These are phyloP conservation scores for Mortierella hygrophila DNA, from an alignment of 192 early-diverging fungal genomes.

Conservation along the genomic window DNA sequence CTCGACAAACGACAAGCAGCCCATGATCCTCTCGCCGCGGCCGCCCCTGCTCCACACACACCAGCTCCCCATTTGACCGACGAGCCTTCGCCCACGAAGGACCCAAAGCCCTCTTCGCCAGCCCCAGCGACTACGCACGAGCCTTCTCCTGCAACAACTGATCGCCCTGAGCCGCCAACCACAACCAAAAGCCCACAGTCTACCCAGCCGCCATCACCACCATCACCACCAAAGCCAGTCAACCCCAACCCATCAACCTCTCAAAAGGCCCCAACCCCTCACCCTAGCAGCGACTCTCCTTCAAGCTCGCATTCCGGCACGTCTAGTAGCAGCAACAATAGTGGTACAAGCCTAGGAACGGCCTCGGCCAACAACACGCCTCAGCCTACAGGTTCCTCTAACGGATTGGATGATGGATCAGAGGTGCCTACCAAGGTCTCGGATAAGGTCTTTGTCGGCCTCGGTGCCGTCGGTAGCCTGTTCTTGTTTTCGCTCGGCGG, in stretches of 20 bases:
- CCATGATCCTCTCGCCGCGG: not conserved
- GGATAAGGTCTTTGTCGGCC: slow-evolving; percentile 27
- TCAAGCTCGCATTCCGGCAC: not conserved
- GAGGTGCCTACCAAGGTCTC: slow-evolving; percentile 44
- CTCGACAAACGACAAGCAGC: not conserved
- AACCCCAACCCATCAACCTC: slow-evolving; percentile 7
- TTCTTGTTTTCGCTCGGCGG: slow-evolving; percentile 36
- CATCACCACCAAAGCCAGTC: slow-evolving; percentile 11
- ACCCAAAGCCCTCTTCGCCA: not conserved
- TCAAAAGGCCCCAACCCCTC: not conserved
- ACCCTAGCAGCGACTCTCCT: not conserved
- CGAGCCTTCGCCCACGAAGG: not conserved
- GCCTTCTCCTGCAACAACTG: not conserved
- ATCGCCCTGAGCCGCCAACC: not conserved
- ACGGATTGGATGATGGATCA: slow-evolving; percentile 1
- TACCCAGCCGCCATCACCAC: not conserved
- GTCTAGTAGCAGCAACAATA: not conserved
- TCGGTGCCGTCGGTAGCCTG: slow-evolving; percentile 40
- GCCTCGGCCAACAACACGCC: not conserved
- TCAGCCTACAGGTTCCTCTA: not conserved
- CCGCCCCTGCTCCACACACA: not conserved
- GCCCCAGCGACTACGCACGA: not conserved
- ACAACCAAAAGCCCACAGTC: not conserved
- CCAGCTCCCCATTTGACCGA: not conserved
- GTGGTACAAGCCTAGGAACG: not conserved